Conservation (phyloP, 1,139 yeast species). For the Geotrichum histeridarum region DNA sequence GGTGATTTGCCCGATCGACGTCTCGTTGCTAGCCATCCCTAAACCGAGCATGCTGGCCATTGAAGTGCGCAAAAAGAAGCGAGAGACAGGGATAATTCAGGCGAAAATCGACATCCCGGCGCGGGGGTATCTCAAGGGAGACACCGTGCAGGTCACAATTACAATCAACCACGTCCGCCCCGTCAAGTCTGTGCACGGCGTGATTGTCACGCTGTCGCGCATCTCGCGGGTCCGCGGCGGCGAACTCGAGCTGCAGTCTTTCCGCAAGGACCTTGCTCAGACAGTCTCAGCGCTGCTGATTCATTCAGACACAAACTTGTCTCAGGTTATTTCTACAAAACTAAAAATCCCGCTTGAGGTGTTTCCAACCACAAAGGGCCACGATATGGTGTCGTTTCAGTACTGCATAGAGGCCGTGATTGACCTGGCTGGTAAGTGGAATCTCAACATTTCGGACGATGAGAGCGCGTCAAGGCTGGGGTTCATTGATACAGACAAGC, state of each 20-base stretch:
- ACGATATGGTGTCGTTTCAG: slow-evolving; percentile 72
- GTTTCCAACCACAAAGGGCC: slow-evolving; percentile 75
- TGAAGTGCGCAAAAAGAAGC: slow-evolving; percentile 41
- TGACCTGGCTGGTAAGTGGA: slow-evolving; percentile 53
- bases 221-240: slow-evolving; percentile 72
- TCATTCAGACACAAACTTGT: slow-evolving; percentile 55
- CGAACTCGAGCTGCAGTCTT: slow-evolving; percentile 53
- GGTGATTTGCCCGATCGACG: slow-evolving; percentile 69
- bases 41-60: slow-evolving; percentile 62
- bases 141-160: slow-evolving; percentile 65
- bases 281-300: slow-evolving; percentile 71
- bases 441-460: slow-evolving; percentile 37
- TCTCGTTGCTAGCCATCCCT: slow-evolving; percentile 58
- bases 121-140: slow-evolving; percentile 75
- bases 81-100: slow-evolving; percentile 31
- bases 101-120: slow-evolving; percentile 56
- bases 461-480: slow-evolving; percentile 34
- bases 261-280: slow-evolving; percentile 79
- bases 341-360: slow-evolving; percentile 77
- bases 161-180: slow-evolving; percentile 64
- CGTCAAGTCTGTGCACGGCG: slow-evolving; percentile 67
- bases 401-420: slow-evolving; percentile 79
- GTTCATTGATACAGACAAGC: slow-evolving; percentile 71
- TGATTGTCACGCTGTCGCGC: slow-evolving; percentile 73
- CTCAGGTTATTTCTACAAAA: slow-evolving; percentile 56